These are phyloP conservation scores for Lichtheimia corymbifera DNA, from an alignment of 371 early-diverging fungal genomes.

Conservation along the genomic window DNA sequence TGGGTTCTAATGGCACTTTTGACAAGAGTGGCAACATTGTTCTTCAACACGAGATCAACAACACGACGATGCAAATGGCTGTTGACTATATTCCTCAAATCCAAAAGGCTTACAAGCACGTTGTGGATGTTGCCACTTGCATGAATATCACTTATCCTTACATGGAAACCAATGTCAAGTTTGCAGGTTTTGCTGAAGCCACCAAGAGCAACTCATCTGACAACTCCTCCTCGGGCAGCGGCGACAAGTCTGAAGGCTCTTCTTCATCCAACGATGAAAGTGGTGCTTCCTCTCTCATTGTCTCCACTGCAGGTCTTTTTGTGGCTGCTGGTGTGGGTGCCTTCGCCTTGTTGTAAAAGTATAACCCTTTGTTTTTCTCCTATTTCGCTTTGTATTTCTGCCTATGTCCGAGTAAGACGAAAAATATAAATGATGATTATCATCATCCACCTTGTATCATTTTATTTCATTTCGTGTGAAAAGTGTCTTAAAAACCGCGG, in stretches of 20 bases:
- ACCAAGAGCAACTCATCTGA: not conserved
- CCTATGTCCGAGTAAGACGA: no score
- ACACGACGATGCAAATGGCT: slow-evolving; percentile 52
- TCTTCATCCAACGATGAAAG: not conserved
- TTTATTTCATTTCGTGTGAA: no score
- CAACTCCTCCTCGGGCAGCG: no score
- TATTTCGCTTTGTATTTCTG: no score
- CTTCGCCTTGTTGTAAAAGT: no score
- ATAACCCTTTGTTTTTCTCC: no score
- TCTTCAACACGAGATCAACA: slow-evolving; percentile 39
- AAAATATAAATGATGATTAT: no score
- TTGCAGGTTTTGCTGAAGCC: slow-evolving; percentile 25
- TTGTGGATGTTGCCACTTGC: slow-evolving; percentile 54
- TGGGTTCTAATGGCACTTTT: slow-evolving; percentile 52
- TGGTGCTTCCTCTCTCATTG: not conserved
- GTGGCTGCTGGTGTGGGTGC: not conserved
- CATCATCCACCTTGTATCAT: no score
- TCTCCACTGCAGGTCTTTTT: not conserved
- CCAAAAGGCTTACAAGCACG: slow-evolving; percentile 44
- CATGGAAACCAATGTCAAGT: slow-evolving; percentile 39
- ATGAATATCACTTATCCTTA: slow-evolving; percentile 58
- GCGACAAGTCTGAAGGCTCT: no score
- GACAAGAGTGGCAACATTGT: slow-evolving; percentile 42
- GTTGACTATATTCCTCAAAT: slow-evolving; percentile 49
- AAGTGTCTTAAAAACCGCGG: no score